Conservation (phyloP, 1,284 basidiomycete genomes). For the Malassezia pachydermatis region DNA sequence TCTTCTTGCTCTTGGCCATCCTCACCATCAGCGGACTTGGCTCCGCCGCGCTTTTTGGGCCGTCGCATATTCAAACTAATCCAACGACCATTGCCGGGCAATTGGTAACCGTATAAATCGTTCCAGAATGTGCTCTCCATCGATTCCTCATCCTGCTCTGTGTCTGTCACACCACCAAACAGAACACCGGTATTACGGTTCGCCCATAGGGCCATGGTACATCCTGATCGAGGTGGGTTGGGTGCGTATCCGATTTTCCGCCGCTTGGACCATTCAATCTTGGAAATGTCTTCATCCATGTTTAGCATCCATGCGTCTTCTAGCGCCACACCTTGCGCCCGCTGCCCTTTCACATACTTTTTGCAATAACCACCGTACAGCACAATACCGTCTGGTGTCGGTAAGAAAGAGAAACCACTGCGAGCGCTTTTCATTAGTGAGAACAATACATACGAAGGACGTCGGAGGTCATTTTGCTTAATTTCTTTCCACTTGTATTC, state of each 20-base stretch:
- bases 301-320: slow-evolving; percentile 87
- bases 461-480: slow-evolving; percentile 50
- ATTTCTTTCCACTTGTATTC: slow-evolving; percentile 80
- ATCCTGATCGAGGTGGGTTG: slow-evolving; percentile 55
- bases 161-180: slow-evolving; percentile 84
- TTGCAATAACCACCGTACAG: slow-evolving; percentile 87
- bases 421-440: slow-evolving; percentile 15
- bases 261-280: slow-evolving; percentile 69
- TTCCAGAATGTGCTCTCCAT: slow-evolving; percentile 54
- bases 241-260: slow-evolving; percentile 62
- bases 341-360: slow-evolving; percentile 74
- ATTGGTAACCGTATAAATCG: slow-evolving; percentile 59
- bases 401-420: slow-evolving; percentile 71
- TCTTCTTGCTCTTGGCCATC: slow-evolving; percentile 19
- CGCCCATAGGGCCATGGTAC: slow-evolving; percentile 74
- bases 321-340: slow-evolving; percentile 72
- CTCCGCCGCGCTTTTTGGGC: slow-evolving; percentile 52
- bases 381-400: slow-evolving; percentile 68
- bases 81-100: slow-evolving; percentile 69
- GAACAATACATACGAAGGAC: slow-evolving; percentile 18
- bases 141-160: slow-evolving; percentile 74
- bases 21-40: slow-evolving; percentile 21
- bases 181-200: slow-evolving; percentile 59
- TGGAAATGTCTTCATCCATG: slow-evolving; percentile 48
- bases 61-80: slow-evolving; percentile 60